These are phyloP conservation scores for Trichosanthes cucumerina DNA, from an alignment of 306 rosid species.

Conservation along the genomic window DNA sequence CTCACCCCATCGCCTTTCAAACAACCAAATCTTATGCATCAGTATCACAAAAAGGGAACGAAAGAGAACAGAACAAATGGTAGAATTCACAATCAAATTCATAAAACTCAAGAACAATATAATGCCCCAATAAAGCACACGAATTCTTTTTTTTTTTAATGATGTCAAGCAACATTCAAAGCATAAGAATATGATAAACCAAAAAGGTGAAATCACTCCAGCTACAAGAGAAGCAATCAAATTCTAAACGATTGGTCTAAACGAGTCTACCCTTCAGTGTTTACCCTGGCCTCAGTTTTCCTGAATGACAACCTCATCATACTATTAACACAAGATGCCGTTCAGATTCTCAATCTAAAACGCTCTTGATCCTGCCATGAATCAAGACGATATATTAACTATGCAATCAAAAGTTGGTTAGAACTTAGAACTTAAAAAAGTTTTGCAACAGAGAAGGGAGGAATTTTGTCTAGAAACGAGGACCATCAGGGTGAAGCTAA, in stretches of 20 bases:
- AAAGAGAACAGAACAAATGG: not conserved
- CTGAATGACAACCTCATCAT: not conserved
- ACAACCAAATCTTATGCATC: slow-evolving; percentile 4
- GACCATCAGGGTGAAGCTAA: not conserved
- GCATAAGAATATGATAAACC: not conserved
- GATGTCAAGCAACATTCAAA: not conserved
- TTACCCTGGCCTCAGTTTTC: not conserved
- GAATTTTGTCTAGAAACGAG: not conserved
- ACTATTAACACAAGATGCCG: not conserved
- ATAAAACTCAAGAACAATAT: not conserved
- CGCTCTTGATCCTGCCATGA: not conserved
- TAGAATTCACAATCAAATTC: not conserved
- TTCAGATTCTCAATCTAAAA: not conserved
- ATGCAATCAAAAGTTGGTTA: not conserved
- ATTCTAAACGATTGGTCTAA: not conserved
- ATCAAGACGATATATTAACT: not conserved
- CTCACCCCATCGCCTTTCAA: slow-evolving; percentile 27
- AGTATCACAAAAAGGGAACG: not conserved
- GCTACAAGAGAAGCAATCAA: not conserved
- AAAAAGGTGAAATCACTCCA: not conserved
- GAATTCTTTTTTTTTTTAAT: not conserved
- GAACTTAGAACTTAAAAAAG: not conserved
- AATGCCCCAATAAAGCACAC: not conserved
- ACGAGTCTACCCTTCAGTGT: not conserved
- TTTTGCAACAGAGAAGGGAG: not conserved